Evolutionary conservation across 208 protist species (phyloP), one percentile per base, ranked within the genome.

Genomic region (Leishmania mexicana): DNA sequence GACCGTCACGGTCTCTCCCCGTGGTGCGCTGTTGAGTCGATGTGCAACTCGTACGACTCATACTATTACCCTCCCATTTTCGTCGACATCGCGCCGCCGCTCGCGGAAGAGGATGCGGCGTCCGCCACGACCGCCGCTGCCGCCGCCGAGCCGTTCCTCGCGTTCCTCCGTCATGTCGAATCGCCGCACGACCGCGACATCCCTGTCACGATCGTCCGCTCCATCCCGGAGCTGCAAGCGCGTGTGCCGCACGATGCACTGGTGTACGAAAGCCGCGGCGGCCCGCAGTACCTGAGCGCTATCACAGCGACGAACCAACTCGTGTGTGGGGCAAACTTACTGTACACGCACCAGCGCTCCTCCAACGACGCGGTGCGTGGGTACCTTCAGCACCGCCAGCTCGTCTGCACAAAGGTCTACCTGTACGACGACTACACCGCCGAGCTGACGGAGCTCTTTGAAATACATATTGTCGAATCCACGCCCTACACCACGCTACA

Each of bases 371-470:
- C 45, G n/a, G 65, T 91, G 35, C 49, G 35, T 1, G 28, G 49
- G 11, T 79, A 83, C 13, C 75, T 91, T 38, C 65, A 58, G 10
- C 68, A 82, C 17, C 87, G 87, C 8, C 85, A 81, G 73, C 24
- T 79, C 53, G 74, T 80, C 21, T 28, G 40, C 19, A 90, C 87
- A 5, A 72, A 83, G 17, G 81, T 92, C 19, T 83, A 64, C 62
- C 81, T 86, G n/a, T 83, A 90, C 60, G 81, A 92, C 57, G 76
- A 86, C 24, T 81, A 83, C 65, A 74, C 71, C 1, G 81, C 75
- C 3, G 31, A 38, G 51, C 45, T 84, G 70, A 71, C 45, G 38
- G 65, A 83, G 60, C 31, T 81, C 31, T 82, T 85, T n/a, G 79
- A 77, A 65, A 64, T 90, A 13, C 72, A 72, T 24, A 62, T 87